Conservation (phyloP, 352 stramenopile species). For the Globisporangium carolinianum region DNA sequence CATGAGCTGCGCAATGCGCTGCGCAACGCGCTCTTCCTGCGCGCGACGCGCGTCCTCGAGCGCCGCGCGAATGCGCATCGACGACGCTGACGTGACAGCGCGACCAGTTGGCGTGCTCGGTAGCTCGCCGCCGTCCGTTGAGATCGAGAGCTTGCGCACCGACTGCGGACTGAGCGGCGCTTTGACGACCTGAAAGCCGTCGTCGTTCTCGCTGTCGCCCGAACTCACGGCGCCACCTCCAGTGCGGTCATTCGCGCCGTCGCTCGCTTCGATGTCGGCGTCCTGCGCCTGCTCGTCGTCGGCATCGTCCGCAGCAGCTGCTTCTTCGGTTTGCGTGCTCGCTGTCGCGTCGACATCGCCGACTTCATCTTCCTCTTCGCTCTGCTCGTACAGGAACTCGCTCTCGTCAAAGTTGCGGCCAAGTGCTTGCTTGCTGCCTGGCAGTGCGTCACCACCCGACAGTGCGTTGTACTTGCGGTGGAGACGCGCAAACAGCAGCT, state of each 20-base stretch:
- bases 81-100: slow-evolving; percentile 27
- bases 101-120: slow-evolving; percentile 23
- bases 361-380: not conserved
- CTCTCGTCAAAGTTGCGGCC: slow-evolving; percentile 34
- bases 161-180: slow-evolving; percentile 13
- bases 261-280: slow-evolving; percentile 22
- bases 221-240: slow-evolving; percentile 7
- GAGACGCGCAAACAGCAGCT: slow-evolving; percentile 66
- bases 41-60: slow-evolving; percentile 40
- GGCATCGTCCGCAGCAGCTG: slow-evolving; percentile 21
- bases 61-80: slow-evolving; percentile 41
- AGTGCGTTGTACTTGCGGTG: slow-evolving; percentile 78
- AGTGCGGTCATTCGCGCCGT: slow-evolving; percentile 11
- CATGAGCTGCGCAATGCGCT: slow-evolving; percentile 54
- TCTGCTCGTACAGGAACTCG: slow-evolving; percentile 40
- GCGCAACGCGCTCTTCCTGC: slow-evolving; percentile 49
- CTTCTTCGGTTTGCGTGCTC: not conserved
- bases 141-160: slow-evolving; percentile 8
- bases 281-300: slow-evolving; percentile 24
- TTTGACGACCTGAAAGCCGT: slow-evolving; percentile 35
- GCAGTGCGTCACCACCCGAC: slow-evolving; percentile 9
- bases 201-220: slow-evolving; percentile 28
- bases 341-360: not conserved
- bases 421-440: slow-evolving; percentile 20
- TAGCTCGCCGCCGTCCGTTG: slow-evolving; percentile 12